Evolutionary conservation across 169 alveolate genomes (phyloP).

Genomic region (Eimeria maxima): DNA sequence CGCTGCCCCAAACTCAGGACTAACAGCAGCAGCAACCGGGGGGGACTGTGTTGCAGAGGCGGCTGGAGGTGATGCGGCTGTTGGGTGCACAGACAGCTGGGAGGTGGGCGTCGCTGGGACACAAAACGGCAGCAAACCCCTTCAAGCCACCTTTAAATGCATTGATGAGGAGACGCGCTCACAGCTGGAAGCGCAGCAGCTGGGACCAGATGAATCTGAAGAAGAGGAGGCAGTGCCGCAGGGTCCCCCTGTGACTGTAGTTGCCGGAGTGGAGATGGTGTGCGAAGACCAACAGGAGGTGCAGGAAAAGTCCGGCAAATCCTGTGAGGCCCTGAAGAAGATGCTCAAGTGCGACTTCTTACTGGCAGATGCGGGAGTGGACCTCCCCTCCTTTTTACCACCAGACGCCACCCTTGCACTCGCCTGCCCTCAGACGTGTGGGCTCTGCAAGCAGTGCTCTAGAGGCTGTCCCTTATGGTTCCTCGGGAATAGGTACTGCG

Average conservation of each 20-base stretch:
- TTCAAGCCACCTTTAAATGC: slow-evolving; percentile 38
- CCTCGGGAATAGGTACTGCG: slow-evolving; percentile 85
- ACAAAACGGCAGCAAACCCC: slow-evolving; percentile 38
- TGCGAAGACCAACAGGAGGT: slow-evolving; percentile 83
- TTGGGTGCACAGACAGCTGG: slow-evolving; percentile 78
- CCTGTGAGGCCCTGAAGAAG: slow-evolving; percentile 81
- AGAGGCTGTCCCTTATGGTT: slow-evolving; percentile 88
- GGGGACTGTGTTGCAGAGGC: slow-evolving; percentile 60
- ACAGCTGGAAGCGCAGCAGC: slow-evolving; percentile 58
- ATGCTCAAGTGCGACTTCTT: slow-evolving; percentile 80
- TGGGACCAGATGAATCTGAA: background rate
- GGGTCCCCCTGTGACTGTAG: slow-evolving; percentile 52
- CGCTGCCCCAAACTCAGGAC: slow-evolving; percentile 50
- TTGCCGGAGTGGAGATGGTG: slow-evolving; percentile 59
- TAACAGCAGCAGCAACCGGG: slow-evolving; percentile 71
- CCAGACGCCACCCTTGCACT: slow-evolving; percentile 84
- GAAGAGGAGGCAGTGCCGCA: slow-evolving; percentile 50
- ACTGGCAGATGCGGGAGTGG: slow-evolving; percentile 82
- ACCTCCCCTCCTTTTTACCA: slow-evolving; percentile 83
- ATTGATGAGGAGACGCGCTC: slow-evolving; percentile 50
- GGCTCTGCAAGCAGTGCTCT: slow-evolving; percentile 87
- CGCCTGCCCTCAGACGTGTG: slow-evolving; percentile 88
- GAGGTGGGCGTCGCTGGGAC: slow-evolving; percentile 64
- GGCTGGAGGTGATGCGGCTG: slow-evolving; percentile 60
- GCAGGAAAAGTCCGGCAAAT: slow-evolving; percentile 74